These are phyloP conservation scores for Sabuloglossum arenarium DNA, from an alignment of 495 filamentous ascomycete genomes.

Conservation along the genomic window DNA sequence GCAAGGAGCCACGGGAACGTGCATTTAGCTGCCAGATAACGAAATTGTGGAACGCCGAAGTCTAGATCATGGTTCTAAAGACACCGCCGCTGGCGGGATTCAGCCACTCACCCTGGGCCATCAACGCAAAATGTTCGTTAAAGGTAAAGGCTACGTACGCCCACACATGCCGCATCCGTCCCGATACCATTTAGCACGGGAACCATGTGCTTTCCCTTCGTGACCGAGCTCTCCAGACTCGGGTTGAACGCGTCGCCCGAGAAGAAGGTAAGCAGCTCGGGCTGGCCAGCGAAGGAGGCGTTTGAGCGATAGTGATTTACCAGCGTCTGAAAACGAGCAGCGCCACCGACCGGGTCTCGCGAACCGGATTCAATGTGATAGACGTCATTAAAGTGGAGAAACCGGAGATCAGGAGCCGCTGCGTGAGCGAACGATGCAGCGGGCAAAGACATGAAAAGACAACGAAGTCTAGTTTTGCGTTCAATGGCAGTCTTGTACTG, in stretches of 20 bases:
- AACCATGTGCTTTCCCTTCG: conserved; percentile 54
- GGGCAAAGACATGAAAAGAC: too few relatives aligned
- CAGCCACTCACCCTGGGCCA: too few relatives aligned
- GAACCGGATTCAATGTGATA: conserved; percentile 70
- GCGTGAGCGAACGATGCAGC: neutral
- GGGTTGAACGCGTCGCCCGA: conserved; percentile 89
- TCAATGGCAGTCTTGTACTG: too few relatives aligned
- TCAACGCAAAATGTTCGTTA: too few relatives aligned
- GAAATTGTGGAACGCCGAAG: conserved; percentile 69
- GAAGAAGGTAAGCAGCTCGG: conserved; percentile 58
- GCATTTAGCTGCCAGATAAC: conserved; percentile 49
- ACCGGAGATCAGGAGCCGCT: conserved; percentile 40
- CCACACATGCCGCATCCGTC: conserved; percentile 58
- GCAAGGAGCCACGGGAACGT: conserved; percentile 78
- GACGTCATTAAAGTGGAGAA: conserved; percentile 84
- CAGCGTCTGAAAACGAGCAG: conserved; percentile 59
- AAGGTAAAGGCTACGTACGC: conserved; percentile 28
- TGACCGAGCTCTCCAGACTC: conserved; percentile 48
- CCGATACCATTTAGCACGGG: conserved; percentile 61
- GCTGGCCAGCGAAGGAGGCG: conserved; percentile 33
- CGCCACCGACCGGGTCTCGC: conserved; percentile 61
- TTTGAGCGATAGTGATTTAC: conserved; percentile 47
- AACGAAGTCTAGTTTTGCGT: too few relatives aligned
- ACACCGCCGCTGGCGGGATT: neutral
- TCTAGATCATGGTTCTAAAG: conserved; percentile 74